A percentile compares a stretch with the other conserved stretches of the same genome.
Conservation (phyloP, 2,329 filamentous ascomycete species). For the Ophiocordyceps camponoti-leonardi region DNA sequence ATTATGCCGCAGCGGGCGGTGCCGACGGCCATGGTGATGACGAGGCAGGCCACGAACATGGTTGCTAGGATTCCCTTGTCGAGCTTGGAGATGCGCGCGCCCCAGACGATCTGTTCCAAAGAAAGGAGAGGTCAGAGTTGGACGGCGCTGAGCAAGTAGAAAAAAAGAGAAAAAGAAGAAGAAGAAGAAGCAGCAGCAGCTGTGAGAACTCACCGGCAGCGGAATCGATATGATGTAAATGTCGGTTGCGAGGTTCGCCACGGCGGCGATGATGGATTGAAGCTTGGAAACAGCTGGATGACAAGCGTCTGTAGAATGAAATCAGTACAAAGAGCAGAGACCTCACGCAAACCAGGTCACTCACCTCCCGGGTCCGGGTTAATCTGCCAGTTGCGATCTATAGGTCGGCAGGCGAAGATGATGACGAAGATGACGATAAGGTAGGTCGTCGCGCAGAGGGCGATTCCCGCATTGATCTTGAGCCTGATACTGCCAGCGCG, state of each 20-base stretch:
- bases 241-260: slow-evolving; percentile 35
- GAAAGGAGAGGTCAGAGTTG: not conserved
- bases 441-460: slow-evolving; percentile 28
- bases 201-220: slow-evolving; percentile 15
- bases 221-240: slow-evolving; percentile 40
- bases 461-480: slow-evolving; percentile 28
- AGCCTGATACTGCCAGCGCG: slow-evolving; percentile 12
- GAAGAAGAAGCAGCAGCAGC: not conserved
- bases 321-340: not conserved
- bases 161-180: not conserved
- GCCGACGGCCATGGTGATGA: slow-evolving; percentile 18
- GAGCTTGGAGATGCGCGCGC: slow-evolving; percentile 12
- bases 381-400: slow-evolving; percentile 40
- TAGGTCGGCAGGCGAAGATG: slow-evolving; percentile 30
- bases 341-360: slow-evolving; percentile 6
- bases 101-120: slow-evolving; percentile 22
- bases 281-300: slow-evolving; percentile 29
- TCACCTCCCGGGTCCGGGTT: slow-evolving; percentile 35
- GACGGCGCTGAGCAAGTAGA: too few species aligned
- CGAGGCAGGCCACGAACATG: slow-evolving; percentile 20
- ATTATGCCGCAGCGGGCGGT: slow-evolving; percentile 20
- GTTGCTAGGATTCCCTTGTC: slow-evolving; percentile 20
- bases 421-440: slow-evolving; percentile 29
- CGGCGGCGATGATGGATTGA: slow-evolving; percentile 30
- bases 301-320: slow-evolving; percentile 16